phyloP scores from a whole-genome alignment of 2,329 filamentous ascomycete species.

The Tolypocladium nubicola region DNA sequence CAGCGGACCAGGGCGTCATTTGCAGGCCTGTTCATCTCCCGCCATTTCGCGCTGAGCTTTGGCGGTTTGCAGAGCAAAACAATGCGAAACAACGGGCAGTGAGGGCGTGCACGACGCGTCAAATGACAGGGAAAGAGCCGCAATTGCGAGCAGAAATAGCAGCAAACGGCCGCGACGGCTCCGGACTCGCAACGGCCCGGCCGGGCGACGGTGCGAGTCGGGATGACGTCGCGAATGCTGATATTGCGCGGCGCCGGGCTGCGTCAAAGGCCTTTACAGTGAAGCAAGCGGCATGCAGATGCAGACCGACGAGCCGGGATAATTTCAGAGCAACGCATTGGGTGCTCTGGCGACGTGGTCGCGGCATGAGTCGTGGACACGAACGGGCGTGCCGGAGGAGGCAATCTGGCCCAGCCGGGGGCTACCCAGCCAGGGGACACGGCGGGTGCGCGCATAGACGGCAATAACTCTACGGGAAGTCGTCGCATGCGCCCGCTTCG shows the following conservation, averaged over 20 bases:
- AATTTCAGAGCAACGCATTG: not conserved
- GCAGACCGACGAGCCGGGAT: not conserved
- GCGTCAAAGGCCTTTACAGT: not conserved
- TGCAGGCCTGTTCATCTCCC: not conserved
- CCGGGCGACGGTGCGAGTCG: not conserved
- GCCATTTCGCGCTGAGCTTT: not conserved
- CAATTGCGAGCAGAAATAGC: not conserved
- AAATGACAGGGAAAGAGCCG: not conserved
- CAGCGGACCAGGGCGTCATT: not conserved
- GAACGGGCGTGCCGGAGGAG: not conserved
- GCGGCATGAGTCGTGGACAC: not conserved
- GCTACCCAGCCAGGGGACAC: not conserved
- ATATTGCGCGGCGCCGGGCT: not conserved
- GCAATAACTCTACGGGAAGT: conserved; percentile 4
- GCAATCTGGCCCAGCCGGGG: not conserved
- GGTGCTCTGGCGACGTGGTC: not conserved
- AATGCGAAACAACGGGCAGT: not conserved
- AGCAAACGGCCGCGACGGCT: not conserved
- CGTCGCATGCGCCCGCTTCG: not conserved
- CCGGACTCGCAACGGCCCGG: not conserved
- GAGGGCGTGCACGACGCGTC: not conserved
- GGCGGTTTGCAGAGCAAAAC: not conserved
- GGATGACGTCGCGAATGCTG: not conserved
- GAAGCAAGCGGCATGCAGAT: not conserved
- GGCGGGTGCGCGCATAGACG: conserved; percentile 1